Evolutionary conservation across 768 basidiomycete genomes (phyloP).

Genomic region (Boletus tomentosulus): DNA sequence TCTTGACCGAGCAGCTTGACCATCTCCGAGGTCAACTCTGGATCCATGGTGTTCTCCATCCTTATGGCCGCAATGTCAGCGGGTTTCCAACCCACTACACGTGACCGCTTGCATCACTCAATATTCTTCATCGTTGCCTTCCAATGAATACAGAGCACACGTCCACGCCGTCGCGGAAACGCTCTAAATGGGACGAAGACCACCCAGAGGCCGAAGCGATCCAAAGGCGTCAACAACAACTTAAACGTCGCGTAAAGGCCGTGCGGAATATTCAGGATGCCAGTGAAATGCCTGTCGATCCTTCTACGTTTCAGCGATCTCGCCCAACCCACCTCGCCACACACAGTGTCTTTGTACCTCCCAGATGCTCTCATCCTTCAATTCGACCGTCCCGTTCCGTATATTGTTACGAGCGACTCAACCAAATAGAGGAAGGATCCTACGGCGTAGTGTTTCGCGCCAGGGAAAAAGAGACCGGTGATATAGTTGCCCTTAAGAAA

Average conservation of each 20-base stretch:
- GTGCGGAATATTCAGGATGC: slow-evolving; percentile 22
- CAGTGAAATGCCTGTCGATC: slow-evolving; percentile 11
- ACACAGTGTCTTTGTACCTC: slow-evolving; percentile 72
- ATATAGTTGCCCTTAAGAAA: slow-evolving; percentile 96
- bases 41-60: slow-evolving; percentile 24
- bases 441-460: slow-evolving; percentile 99
- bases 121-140: slow-evolving; percentile 17
- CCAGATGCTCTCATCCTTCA: slow-evolving; percentile 70
- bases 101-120: slow-evolving; percentile 3
- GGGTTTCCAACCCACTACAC: slow-evolving; percentile 1
- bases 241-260: slow-evolving; percentile 54
- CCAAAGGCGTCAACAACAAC: slow-evolving; percentile 34
- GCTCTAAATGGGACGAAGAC: slow-evolving; percentile 69
- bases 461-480: slow-evolving; percentile 88
- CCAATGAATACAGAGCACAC: slow-evolving; percentile 28
- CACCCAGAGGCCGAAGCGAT: slow-evolving; percentile 42
- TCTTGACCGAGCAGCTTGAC: slow-evolving; percentile 24
- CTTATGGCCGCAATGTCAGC: too few relatives aligned
- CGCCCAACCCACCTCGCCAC: slow-evolving; percentile 12
- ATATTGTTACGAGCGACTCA: slow-evolving; percentile 88
- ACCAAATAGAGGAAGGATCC: slow-evolving; percentile 98
- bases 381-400: slow-evolving; percentile 88
- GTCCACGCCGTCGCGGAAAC: slow-evolving; percentile 61
- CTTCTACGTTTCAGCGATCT: slow-evolving; percentile 13
- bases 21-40: slow-evolving; percentile 24